phyloP scores from a whole-genome alignment of 2,329 filamentous ascomycete genomes.

The Escovopsis sp. region DNA sequence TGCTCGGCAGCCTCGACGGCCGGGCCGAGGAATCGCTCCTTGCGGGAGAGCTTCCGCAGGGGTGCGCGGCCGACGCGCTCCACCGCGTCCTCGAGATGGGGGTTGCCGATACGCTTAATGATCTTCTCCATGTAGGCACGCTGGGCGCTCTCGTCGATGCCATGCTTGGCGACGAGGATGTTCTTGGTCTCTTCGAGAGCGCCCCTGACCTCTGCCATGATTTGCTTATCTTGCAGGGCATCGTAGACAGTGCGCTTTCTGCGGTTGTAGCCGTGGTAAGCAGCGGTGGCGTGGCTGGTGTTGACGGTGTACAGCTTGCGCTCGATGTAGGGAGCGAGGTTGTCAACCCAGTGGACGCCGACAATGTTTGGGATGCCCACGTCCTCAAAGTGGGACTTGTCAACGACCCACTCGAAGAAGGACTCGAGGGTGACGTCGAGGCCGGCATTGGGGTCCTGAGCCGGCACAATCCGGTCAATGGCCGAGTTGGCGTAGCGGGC shows the following conservation, averaged over 20 bases:
- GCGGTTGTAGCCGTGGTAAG: slow-evolving; percentile 84
- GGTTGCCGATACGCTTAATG: slow-evolving; percentile 84
- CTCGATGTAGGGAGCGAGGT: slow-evolving; percentile 92
- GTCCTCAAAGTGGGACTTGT: slow-evolving; percentile 68
- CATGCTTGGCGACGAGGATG: slow-evolving; percentile 78
- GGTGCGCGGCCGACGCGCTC: slow-evolving; percentile 93
- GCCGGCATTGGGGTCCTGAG: slow-evolving; percentile 65
- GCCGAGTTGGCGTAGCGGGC: slow-evolving; percentile 94
- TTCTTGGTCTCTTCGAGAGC: slow-evolving; percentile 75
- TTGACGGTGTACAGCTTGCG: slow-evolving; percentile 99
- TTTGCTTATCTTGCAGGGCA: slow-evolving; percentile 65
- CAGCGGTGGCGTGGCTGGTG: slow-evolving; percentile 89
- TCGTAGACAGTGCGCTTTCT: slow-evolving; percentile 84
- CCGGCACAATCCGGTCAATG: slow-evolving; percentile 94
- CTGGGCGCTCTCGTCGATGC: slow-evolving; percentile 61
- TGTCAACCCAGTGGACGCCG: slow-evolving; percentile 83
- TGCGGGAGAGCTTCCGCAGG: slow-evolving; percentile 81
- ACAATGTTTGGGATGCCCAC: slow-evolving; percentile 54
- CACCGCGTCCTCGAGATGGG: slow-evolving; percentile 78
- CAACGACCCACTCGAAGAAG: slow-evolving; percentile 98
- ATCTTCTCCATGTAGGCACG: slow-evolving; percentile 83
- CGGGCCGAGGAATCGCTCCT: slow-evolving; percentile 91
- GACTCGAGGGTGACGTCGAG: slow-evolving; percentile 93
- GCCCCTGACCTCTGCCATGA: slow-evolving; percentile 64
- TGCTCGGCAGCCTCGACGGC: slow-evolving; percentile 78